phyloP scores from a whole-genome alignment of 1,284 basidiomycete genomes.

The Megacollybia platyphylla region DNA sequence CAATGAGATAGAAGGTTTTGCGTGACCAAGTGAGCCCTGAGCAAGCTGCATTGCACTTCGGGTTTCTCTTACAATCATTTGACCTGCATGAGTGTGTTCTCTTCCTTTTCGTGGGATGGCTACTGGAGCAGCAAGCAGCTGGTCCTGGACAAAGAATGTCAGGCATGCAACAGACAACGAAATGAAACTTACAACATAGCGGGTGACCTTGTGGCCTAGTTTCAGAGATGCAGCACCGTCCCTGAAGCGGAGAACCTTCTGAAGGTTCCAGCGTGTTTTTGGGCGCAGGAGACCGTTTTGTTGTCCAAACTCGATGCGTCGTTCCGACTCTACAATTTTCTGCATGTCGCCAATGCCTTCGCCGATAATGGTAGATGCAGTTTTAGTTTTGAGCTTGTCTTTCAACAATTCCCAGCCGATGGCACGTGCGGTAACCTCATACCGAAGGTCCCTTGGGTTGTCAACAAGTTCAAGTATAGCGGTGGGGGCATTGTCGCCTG shows the following conservation, averaged over 20 bases:
- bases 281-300: slow-evolving; percentile 35
- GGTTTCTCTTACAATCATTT: slow-evolving; percentile 34
- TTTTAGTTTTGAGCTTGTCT: slow-evolving; percentile 32
- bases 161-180: slow-evolving; percentile 1
- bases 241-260: slow-evolving; percentile 53
- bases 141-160: slow-evolving; percentile 23
- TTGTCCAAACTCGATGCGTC: slow-evolving; percentile 19
- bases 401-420: slow-evolving; percentile 69
- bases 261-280: slow-evolving; percentile 57
- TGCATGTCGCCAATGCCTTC: slow-evolving; percentile 32
- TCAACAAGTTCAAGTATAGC: slow-evolving; percentile 94
- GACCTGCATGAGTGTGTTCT: slow-evolving; percentile 31
- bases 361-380: slow-evolving; percentile 30
- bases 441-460: slow-evolving; percentile 80
- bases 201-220: slow-evolving; percentile 30
- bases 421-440: slow-evolving; percentile 75
- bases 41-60: slow-evolving; percentile 32
- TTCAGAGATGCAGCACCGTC: slow-evolving; percentile 24
- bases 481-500: slow-evolving; percentile 88
- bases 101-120: slow-evolving; percentile 17
- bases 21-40: slow-evolving; percentile 33
- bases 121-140: slow-evolving; percentile 39
- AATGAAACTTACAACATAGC: slow-evolving; percentile 32
- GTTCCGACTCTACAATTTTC: slow-evolving; percentile 35
- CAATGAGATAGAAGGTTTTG: slow-evolving; percentile 3